Evolutionary conservation across 2,329 filamentous ascomycete genomes (phyloP).

Genomic region (Sclerotinia spermophila): DNA sequence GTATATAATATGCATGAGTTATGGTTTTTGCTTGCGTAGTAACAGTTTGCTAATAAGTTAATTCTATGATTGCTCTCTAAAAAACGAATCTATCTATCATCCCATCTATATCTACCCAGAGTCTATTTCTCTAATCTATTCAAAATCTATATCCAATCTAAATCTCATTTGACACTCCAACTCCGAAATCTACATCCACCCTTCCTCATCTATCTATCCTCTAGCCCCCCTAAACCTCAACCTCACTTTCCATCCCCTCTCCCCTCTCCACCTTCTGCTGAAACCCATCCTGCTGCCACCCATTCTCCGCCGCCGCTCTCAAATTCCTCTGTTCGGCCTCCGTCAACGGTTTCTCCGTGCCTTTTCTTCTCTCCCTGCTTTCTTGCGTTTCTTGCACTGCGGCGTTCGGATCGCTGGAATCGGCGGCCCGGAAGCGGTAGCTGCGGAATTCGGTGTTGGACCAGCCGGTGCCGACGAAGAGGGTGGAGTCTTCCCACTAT

Average conservation of each 20-base stretch:
- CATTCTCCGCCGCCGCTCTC: constrained; percentile 25
- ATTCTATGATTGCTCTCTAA: background rate
- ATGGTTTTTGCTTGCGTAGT: background rate
- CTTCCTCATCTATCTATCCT: no score
- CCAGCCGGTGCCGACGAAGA: constrained; percentile 35
- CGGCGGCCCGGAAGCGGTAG: constrained; percentile 30
- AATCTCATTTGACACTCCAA: background rate
- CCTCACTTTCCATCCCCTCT: background rate
- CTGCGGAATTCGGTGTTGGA: constrained; percentile 34
- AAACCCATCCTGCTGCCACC: constrained; percentile 8
- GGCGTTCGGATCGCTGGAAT: constrained; percentile 20
- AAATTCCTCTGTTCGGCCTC: constrained; percentile 33
- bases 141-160: background rate
- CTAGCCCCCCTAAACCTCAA: background rate
- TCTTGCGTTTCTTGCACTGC: constrained; percentile 31
- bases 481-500: constrained; percentile 45
- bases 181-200: background rate
- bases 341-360: constrained; percentile 27
- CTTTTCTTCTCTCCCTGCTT: constrained; percentile 29
- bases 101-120: background rate
- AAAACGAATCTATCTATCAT: background rate
- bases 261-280: background rate
- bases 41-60: background rate
- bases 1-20: background rate
- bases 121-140: background rate